phyloP scores from a whole-genome alignment of 1,284 basidiomycete species.

The Hemileia vastatrix region DNA sequence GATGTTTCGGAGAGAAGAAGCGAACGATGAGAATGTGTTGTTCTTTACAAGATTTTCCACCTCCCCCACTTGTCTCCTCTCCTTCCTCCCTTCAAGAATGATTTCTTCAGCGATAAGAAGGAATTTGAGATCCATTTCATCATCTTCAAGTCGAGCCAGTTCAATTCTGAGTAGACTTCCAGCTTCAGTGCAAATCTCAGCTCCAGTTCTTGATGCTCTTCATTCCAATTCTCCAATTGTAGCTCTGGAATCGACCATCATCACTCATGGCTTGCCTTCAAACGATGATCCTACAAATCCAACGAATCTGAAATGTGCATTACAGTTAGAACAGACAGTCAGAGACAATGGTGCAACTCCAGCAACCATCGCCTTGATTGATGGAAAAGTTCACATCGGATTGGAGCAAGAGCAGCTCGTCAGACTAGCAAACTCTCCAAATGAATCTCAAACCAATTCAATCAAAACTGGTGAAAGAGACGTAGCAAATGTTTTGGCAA shows the following conservation, averaged over 20 bases:
- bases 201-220: conserved; percentile 69
- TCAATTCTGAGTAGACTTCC: too few species aligned
- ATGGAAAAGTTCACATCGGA: conserved; percentile 76
- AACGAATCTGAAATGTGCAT: conserved; percentile 64
- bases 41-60: too few species aligned
- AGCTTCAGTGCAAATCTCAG: too few species aligned
- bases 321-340: conserved; percentile 65
- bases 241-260: conserved; percentile 63
- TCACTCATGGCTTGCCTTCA: conserved; percentile 61
- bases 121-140: too few species aligned
- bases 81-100: too few species aligned
- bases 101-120: too few species aligned
- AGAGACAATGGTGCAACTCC: conserved; percentile 66
- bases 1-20: too few species aligned
- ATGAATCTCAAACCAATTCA: conserved; percentile 44
- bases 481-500: conserved; percentile 64
- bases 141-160: too few species aligned
- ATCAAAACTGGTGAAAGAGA: conserved; percentile 82
- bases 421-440: conserved; percentile 59
- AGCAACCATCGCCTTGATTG: conserved; percentile 78
- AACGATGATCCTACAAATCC: conserved; percentile 49
- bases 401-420: conserved; percentile 59
- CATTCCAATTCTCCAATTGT: conserved; percentile 48
- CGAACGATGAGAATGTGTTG: too few species aligned
- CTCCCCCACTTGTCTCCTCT: too few species aligned